Conservation (phyloP, 2,329 filamentous ascomycete species). For the Albophoma yamanashiensis region DNA sequence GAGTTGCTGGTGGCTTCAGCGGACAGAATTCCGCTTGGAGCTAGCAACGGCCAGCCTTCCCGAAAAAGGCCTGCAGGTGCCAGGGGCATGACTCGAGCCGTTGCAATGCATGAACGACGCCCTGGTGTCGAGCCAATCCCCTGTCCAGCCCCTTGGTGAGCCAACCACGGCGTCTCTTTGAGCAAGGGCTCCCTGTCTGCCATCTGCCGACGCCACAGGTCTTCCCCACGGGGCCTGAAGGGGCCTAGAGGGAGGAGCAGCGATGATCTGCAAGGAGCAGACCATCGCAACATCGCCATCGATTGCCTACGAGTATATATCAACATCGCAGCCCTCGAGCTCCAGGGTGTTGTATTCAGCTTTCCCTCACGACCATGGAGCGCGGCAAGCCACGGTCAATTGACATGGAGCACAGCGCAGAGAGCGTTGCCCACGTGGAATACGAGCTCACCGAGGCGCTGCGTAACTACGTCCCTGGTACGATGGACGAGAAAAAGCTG, state of each 20-base stretch:
- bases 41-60: neutral
- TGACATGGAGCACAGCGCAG: neutral
- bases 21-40: neutral
- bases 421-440: conserved; percentile 3
- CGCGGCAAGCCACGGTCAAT: neutral
- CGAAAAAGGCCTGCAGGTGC: neutral
- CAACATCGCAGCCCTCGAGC: neutral
- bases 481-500: conserved; percentile 9
- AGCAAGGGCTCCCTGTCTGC: neutral
- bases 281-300: neutral
- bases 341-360: neutral
- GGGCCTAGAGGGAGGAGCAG: too few relatives aligned
- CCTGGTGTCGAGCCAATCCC: neutral
- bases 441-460: conserved; percentile 13
- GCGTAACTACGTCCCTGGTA: conserved; percentile 15
- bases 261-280: neutral
- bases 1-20: neutral
- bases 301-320: neutral
- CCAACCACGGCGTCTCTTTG: neutral
- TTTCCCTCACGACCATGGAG: neutral
- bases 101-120: neutral
- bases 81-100: neutral
- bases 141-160: neutral
- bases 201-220: neutral
- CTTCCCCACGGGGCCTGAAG: neutral